These are phyloP conservation scores for Oryza meyeriana DNA, from an alignment of 176 grass and related monocot species.

Conservation along the genomic window DNA sequence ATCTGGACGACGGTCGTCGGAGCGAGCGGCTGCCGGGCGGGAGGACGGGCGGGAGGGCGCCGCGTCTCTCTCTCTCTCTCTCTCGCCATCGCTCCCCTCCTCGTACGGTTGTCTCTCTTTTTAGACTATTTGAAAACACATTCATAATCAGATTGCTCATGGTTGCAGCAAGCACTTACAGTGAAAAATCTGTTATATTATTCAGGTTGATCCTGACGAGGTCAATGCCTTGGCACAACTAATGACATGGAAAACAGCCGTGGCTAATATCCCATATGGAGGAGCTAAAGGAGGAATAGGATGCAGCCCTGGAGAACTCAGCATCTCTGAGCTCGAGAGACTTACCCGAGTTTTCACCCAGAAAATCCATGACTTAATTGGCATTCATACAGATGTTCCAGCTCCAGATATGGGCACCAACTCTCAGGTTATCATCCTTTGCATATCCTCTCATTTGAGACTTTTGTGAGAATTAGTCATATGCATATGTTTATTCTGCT, in stretches of 20 bases:
- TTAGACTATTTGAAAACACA: background rate
- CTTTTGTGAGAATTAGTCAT: background rate
- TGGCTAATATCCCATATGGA: constrained; percentile 93
- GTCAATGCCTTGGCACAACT: constrained; percentile 96
- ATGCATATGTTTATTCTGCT: background rate
- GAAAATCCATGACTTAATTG: constrained; percentile 96
- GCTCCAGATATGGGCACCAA: constrained; percentile 99
- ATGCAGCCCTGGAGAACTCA: constrained; percentile 73
- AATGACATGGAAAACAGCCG: constrained; percentile 94
- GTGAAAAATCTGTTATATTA: background rate
- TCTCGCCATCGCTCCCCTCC: too few species aligned
- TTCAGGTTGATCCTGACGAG: constrained; percentile 89
- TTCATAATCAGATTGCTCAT: background rate
- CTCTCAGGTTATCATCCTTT: constrained; percentile 48
- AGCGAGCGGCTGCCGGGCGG: too few species aligned
- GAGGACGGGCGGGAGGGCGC: too few species aligned
- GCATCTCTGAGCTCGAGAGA: constrained; percentile 75
- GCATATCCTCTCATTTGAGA: background rate
- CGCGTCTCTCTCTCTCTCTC: too few species aligned
- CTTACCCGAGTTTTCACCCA: constrained; percentile 93
- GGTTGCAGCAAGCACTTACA: background rate
- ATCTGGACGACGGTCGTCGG: too few species aligned
- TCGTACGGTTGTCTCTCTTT: background rate
- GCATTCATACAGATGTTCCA: constrained; percentile 85
- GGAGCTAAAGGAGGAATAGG: constrained; percentile 96